Percentiles rank a stretch among this genome's conserved stretches.
These are phyloP conservation scores for Lactifluus echinatus DNA, from an alignment of 768 basidiomycete genomes.

Conservation along the genomic window DNA sequence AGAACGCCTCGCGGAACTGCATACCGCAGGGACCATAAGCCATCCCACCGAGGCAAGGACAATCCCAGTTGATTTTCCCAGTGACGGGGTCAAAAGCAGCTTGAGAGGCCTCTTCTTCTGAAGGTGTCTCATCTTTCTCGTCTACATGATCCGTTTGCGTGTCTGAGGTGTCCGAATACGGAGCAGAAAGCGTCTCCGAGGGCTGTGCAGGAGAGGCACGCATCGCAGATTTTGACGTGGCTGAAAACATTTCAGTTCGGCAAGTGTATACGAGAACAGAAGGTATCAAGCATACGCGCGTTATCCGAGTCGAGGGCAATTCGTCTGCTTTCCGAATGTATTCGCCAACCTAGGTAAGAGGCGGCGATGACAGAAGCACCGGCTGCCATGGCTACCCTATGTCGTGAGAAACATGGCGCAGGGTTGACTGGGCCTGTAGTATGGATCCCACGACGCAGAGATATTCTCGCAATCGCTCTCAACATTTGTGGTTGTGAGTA, in stretches of 20 bases:
- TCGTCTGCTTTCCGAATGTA: conserved; percentile 17
- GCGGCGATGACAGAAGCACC: conserved; percentile 28
- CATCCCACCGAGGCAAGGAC: conserved; percentile 98
- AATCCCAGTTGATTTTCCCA: conserved; percentile 99
- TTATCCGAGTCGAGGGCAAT: conserved; percentile 23
- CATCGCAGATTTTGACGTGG: conserved; percentile 7
- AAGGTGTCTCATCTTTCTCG: conserved; percentile 21
- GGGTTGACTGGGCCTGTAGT: conserved; percentile 6
- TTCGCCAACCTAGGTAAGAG: conserved; percentile 29
- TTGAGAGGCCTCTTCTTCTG: conserved; percentile 23
- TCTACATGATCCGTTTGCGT: neutral
- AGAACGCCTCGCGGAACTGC: conserved; percentile 91
- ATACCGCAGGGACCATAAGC: conserved; percentile 92
- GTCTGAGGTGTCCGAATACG: neutral
- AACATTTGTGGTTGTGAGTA: conserved; percentile 11
- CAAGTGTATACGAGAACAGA: neutral
- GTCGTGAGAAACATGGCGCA: conserved; percentile 1
- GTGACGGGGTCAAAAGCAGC: conserved; percentile 92
- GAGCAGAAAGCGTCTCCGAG: conserved; percentile 2
- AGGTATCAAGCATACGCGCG: neutral
- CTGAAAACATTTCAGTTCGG: conserved; percentile 4
- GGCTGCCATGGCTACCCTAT: conserved; percentile 22
- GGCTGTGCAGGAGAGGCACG: neutral
- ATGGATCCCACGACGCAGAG: conserved; percentile 15
- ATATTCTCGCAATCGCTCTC: conserved; percentile 5